These are phyloP conservation scores for Dioszegia hungarica DNA, from an alignment of 768 basidiomycete species.

Conservation along the genomic window DNA sequence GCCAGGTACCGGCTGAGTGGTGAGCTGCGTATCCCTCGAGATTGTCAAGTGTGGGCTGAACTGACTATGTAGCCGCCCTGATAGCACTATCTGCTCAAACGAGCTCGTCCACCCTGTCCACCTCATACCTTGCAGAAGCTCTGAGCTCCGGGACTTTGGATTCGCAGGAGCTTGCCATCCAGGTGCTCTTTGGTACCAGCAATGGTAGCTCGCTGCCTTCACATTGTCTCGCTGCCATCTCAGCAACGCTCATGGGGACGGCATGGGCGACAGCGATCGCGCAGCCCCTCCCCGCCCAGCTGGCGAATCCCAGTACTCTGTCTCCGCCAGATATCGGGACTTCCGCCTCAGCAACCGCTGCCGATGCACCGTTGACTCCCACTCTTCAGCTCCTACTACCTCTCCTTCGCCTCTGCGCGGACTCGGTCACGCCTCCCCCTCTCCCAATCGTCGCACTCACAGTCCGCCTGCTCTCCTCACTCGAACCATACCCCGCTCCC, in stretches of 20 bases:
- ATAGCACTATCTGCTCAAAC: neutral
- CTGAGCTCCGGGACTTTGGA: neutral
- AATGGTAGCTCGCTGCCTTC: neutral
- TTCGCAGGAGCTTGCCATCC: neutral
- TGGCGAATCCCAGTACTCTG: neutral
- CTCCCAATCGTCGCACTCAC: slow-evolving; percentile 15
- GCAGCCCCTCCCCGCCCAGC: slow-evolving; percentile 13
- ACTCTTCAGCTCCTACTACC: slow-evolving; percentile 20
- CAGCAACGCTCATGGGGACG: slow-evolving; percentile 6
- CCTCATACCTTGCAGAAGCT: neutral
- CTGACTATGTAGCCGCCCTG: neutral
- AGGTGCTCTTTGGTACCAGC: neutral
- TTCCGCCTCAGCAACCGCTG: slow-evolving; percentile 20
- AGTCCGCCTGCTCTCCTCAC: slow-evolving; percentile 10
- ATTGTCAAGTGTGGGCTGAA: too few species aligned
- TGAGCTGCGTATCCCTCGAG: neutral
- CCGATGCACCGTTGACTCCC: slow-evolving; percentile 2
- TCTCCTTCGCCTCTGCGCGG: slow-evolving; percentile 19
- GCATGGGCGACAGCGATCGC: slow-evolving; percentile 10
- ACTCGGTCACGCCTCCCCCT: slow-evolving; percentile 1
- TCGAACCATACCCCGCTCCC: slow-evolving; percentile 32
- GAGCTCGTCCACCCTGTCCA: neutral
- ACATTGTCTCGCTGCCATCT: slow-evolving; percentile 10
- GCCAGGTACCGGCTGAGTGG: neutral
- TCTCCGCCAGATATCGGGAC: slow-evolving; percentile 28